These are phyloP conservation scores for Penicillium parvum DNA, from an alignment of 495 filamentous ascomycete species.

Conservation along the genomic window DNA sequence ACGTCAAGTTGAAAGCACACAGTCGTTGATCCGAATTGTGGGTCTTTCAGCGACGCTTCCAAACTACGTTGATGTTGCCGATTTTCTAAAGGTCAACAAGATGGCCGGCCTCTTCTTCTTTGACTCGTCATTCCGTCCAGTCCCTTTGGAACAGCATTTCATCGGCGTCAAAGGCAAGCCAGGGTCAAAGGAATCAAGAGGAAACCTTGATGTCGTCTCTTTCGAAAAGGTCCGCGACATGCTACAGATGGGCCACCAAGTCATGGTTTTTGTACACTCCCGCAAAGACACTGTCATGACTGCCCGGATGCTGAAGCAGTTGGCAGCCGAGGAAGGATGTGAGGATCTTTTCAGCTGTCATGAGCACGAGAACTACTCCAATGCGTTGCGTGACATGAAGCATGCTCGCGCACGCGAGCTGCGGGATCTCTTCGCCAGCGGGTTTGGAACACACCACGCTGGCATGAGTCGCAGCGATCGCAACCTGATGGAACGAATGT, in stretches of 20 bases:
- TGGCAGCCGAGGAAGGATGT: slow-evolving; percentile 74
- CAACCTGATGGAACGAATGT: slow-evolving; percentile 88
- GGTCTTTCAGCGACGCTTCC: slow-evolving; percentile 93
- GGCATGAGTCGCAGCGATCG: slow-evolving; percentile 90
- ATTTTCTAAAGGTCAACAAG: slow-evolving; percentile 94
- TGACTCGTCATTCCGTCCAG: slow-evolving; percentile 89
- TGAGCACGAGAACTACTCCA: slow-evolving; percentile 69
- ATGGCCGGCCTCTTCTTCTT: slow-evolving; percentile 95
- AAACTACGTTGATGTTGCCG: slow-evolving; percentile 93
- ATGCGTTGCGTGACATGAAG: slow-evolving; percentile 75
- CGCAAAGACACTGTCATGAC: slow-evolving; percentile 89
- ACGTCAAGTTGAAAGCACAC: slow-evolving; percentile 95
- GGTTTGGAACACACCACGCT: slow-evolving; percentile 92
- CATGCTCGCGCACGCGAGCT: slow-evolving; percentile 78
- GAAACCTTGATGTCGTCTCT: slow-evolving; percentile 78
- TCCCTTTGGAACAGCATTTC: slow-evolving; percentile 96
- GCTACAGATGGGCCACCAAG: slow-evolving; percentile 81
- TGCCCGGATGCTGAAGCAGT: slow-evolving; percentile 77
- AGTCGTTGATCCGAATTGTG: slow-evolving; percentile 92
- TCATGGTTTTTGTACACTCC: slow-evolving; percentile 99
- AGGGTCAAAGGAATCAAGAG: slow-evolving; percentile 68
- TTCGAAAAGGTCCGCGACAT: slow-evolving; percentile 96
- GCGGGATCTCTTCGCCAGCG: slow-evolving; percentile 81
- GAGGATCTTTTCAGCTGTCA: slow-evolving; percentile 65
- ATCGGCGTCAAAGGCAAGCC: slow-evolving; percentile 92